Conservation (phyloP, 1,284 basidiomycete genomes). For the Fomitopsis pinicola region DNA sequence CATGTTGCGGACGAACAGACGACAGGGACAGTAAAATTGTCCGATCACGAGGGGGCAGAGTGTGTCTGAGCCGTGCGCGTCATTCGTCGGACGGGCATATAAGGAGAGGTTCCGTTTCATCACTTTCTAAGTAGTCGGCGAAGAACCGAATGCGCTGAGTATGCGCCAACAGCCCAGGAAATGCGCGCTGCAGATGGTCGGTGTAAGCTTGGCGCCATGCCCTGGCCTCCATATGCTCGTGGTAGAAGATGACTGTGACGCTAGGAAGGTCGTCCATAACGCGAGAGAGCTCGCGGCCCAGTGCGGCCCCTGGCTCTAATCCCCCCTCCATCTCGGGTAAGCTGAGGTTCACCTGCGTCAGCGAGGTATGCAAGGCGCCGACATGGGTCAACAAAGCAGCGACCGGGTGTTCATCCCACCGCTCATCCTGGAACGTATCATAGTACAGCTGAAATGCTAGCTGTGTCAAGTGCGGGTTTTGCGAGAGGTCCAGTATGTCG, state of each 20-base stretch:
- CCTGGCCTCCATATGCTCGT: not conserved
- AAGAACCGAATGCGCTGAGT: no score
- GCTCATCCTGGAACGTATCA: not conserved
- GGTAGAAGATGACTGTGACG: not conserved
- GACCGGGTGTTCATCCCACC: not conserved
- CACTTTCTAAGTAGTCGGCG: no score
- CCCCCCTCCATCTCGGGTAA: not conserved
- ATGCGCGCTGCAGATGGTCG: not conserved
- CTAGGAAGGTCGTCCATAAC: not conserved
- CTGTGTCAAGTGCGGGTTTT: not conserved
- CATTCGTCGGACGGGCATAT: no score
- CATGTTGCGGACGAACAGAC: no score
- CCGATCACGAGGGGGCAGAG: no score
- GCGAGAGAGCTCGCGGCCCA: not conserved
- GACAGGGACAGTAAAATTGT: no score
- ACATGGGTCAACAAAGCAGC: not conserved
- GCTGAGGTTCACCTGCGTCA: not conserved
- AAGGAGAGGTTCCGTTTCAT: no score
- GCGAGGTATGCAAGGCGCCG: not conserved
- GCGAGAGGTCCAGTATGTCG: not conserved
- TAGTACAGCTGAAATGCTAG: not conserved
- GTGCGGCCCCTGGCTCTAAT: not conserved
- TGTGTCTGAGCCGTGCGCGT: no score
- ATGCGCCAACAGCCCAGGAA: no score
- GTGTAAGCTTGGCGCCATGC: not conserved